These are phyloP conservation scores for Arabidopsis arenosa DNA, from an alignment of 345 rosid species.

Conservation along the genomic window DNA sequence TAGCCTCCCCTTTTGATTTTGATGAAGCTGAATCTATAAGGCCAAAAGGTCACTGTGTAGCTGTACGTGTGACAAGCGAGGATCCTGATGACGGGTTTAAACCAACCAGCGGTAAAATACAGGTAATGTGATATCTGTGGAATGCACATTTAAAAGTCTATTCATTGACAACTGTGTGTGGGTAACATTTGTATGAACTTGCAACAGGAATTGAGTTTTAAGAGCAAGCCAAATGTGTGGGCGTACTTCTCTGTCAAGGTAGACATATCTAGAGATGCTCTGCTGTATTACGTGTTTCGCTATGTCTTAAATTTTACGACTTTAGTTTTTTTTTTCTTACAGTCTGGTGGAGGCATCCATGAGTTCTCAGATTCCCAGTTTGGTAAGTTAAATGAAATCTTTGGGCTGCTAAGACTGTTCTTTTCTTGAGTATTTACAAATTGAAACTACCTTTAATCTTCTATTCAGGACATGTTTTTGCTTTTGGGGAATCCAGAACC, in stretches of 20 bases:
- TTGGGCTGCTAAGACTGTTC: constrained; percentile 1
- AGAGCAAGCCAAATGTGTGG: constrained; percentile 99
- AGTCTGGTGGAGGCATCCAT: constrained; percentile 99
- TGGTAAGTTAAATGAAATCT: constrained; percentile 57
- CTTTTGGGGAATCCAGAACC: constrained; percentile 96
- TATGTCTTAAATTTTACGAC: constrained; percentile 16
- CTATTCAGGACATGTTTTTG: constrained; percentile 84
- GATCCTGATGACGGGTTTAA: constrained; percentile 99
- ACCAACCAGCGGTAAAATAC: constrained; percentile 98
- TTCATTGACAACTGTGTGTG: constrained; percentile 21
- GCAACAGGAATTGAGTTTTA: constrained; percentile 89
- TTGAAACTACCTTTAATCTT: constrained; percentile 2
- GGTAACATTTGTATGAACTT: constrained; percentile 39
- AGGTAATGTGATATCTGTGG: constrained; percentile 52
- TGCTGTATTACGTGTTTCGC: constrained; percentile 17
- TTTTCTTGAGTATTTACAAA: constrained; percentile 27
- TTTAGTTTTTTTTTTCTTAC: constrained; percentile 41
- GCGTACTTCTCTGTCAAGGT: constrained; percentile 99
- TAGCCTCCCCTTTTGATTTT: constrained; percentile 79
- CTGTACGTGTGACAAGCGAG: constrained; percentile 99
- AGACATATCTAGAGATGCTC: constrained; percentile 22
- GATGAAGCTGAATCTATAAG: constrained; percentile 83
- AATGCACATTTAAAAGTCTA: constrained; percentile 24
- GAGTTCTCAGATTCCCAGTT: constrained; percentile 99
- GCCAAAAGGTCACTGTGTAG: constrained; percentile 98